Evolutionary conservation across 176 grass and related monocot genomes (phyloP), one percentile per base, ranked within the genome.

Genomic region (Cymbopogon citratus): DNA sequence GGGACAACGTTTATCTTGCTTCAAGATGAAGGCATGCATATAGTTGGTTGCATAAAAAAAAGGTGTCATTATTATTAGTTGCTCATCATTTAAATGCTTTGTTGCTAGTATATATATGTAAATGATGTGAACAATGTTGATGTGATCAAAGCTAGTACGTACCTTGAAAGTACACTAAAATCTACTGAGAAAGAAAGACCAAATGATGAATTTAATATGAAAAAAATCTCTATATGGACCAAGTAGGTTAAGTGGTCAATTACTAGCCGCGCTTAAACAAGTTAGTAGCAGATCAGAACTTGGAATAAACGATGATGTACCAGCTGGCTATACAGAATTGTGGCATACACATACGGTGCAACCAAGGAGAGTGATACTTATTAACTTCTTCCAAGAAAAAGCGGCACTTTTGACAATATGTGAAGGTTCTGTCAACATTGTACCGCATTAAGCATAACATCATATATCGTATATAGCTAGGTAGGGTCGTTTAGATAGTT

Each of bases 21-120:
- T 78, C 73, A 77, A 60, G 36, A 38, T 73, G 78, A 82, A 86
- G 83, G n/a, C 83, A 85, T 41, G 21, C 24, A 15, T 23, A 31
- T 43, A 77, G 27, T 57, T 82, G 44, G 28, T 78, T 16, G 16
- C 18, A 60, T 26, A 46, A 46, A 86, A 46, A 46, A 86, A 73
- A 25, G 62, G 69, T 62, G 29, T 18, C n/a, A 64, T 69, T 27
- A 56, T 63, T 27, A 82, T 51, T 52, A 85, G 63, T 65, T 89
- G 41, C 25, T 63, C 25, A 62, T 45, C 66, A 72, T 15, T 70
- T 72, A 35, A 60, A n/a, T 67, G 18, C 13, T 56, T 57, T 65
- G 25, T 0, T 43, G 33, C 44, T 77, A 49, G 56, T 65, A 49
- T 57, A 26, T 27, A 64, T 65, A 26, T 52, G 64, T 54, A 75